phyloP scores from a whole-genome alignment of 148 eudicot species.

The Cornus kousa region DNA sequence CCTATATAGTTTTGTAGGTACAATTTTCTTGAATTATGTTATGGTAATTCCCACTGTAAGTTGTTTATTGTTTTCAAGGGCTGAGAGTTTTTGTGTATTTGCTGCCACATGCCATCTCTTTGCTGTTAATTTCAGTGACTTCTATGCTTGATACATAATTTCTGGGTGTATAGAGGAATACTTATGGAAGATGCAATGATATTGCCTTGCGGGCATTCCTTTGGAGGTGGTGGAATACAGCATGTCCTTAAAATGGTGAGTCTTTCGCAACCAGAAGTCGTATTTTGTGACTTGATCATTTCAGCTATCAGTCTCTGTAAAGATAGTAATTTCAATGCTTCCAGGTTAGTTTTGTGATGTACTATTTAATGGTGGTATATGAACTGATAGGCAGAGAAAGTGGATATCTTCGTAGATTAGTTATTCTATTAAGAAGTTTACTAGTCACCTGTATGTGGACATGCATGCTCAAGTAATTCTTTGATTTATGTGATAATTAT shows the following conservation, averaged over 20 bases:
- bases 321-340: not conserved
- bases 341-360: not conserved
- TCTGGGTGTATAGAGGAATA: constrained; percentile 50
- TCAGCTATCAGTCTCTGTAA: not conserved
- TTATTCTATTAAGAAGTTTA: not conserved
- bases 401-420: not conserved
- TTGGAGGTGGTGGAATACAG: constrained; percentile 72
- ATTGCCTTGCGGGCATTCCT: constrained; percentile 92
- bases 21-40: not conserved
- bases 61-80: not conserved
- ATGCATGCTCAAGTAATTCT: too few species aligned
- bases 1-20: not conserved
- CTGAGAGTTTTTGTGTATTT: not conserved
- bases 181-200: constrained; percentile 95
- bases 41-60: not conserved
- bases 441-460: too few species aligned
- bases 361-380: not conserved
- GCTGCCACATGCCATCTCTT: not conserved
- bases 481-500: too few species aligned
- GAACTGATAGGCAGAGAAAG: not conserved
- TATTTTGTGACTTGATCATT: constrained; percentile 3
- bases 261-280: constrained; percentile 5
- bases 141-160: not conserved
- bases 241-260: constrained; percentile 68
- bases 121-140: not conserved